Conservation (phyloP, 306 rosid genomes). For the Rosa multiflora region DNA sequence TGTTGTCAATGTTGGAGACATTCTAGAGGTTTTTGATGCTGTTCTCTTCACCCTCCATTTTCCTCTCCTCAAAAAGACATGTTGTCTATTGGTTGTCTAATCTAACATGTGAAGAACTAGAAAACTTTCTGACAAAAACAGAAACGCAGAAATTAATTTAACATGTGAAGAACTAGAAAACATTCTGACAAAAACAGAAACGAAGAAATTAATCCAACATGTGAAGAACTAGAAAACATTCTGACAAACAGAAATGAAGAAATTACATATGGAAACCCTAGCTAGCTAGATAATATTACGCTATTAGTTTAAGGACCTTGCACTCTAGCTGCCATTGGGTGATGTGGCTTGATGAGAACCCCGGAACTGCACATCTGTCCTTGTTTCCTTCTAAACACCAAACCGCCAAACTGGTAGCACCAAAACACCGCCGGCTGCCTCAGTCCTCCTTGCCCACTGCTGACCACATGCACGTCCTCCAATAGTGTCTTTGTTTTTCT, state of each 20-base stretch:
- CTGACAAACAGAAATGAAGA: no score
- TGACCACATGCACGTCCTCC: no score
- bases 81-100: no score
- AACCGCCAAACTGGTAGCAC: background rate
- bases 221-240: no score
- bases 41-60: background rate
- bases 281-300: background rate
- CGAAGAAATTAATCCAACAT: no score
- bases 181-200: background rate
- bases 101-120: no score
- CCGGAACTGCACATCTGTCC: background rate
- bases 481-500: no score
- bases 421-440: background rate
- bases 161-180: no score
- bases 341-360: background rate
- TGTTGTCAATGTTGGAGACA: conserved; percentile 76
- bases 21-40: conserved; percentile 56
- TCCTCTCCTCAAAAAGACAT: no score
- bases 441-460: background rate
- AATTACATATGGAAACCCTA: background rate
- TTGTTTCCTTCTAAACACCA: background rate
- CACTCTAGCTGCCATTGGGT: background rate
- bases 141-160: no score
- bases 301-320: background rate
- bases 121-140: no score